phyloP scores from a whole-genome alignment of 768 basidiomycete species.

The Lepiota brunneoincarnata region DNA sequence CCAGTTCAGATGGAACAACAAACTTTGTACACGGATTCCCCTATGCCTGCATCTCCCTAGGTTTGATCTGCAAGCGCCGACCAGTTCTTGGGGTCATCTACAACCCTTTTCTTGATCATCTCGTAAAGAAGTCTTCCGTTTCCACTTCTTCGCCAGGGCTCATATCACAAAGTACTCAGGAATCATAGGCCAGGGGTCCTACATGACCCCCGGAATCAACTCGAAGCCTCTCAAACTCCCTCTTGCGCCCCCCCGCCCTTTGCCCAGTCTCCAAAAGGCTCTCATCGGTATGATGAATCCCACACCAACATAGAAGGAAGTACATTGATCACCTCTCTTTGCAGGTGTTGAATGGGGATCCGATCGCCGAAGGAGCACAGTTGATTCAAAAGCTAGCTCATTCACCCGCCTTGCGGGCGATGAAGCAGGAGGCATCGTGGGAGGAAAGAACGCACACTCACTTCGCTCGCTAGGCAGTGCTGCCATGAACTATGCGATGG shows the following conservation, averaged over 20 bases:
- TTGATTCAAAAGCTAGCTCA: slow-evolving; percentile 59
- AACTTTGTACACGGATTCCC: slow-evolving; percentile 89
- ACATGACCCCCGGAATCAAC: slow-evolving; percentile 48
- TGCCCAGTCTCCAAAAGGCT: slow-evolving; percentile 67
- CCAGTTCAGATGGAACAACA: slow-evolving; percentile 71
- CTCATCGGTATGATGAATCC: slow-evolving; percentile 52
- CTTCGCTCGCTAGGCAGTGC: slow-evolving; percentile 82
- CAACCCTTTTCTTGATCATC: slow-evolving; percentile 87
- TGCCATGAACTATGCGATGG: slow-evolving; percentile 77
- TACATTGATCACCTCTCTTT: slow-evolving; percentile 5
- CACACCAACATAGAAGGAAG: not conserved
- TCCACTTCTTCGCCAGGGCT: slow-evolving; percentile 1
- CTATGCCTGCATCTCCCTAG: slow-evolving; percentile 87
- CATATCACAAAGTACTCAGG: slow-evolving; percentile 61
- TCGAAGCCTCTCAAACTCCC: slow-evolving; percentile 59
- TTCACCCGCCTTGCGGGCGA: slow-evolving; percentile 78
- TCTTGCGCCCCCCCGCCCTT: slow-evolving; percentile 57
- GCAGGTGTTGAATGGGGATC: slow-evolving; percentile 88
- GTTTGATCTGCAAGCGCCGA: slow-evolving; percentile 76
- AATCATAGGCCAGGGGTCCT: slow-evolving; percentile 77
- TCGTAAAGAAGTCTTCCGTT: slow-evolving; percentile 40
- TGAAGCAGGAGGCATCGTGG: slow-evolving; percentile 53
- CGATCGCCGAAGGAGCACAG: slow-evolving; percentile 54
- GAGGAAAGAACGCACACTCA: slow-evolving; percentile 84
- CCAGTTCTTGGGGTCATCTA: slow-evolving; percentile 91